These are phyloP conservation scores for Akebia trifoliata DNA, from an alignment of 164 flowering plant genomes.

Conservation along the genomic window DNA sequence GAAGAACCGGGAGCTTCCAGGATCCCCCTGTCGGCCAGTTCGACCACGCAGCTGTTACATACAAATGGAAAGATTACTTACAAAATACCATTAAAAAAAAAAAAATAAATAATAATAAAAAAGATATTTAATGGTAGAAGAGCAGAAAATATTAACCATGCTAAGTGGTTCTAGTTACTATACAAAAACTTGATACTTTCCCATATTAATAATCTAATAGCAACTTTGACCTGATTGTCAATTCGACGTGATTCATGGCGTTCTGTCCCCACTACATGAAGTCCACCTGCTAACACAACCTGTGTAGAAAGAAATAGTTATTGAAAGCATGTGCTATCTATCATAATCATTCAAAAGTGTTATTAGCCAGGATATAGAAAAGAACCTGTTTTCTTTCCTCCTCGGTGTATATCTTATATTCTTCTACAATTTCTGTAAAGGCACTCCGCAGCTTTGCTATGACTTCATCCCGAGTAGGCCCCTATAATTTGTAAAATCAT, in stretches of 20 bases:
- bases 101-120: neutral
- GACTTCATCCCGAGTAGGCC: constrained; percentile 83
- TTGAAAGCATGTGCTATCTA: constrained; percentile 1
- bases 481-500: constrained; percentile 38
- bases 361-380: constrained; percentile 1
- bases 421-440: constrained; percentile 58
- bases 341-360: constrained; percentile 1
- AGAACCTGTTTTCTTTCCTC: constrained; percentile 82
- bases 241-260: constrained; percentile 98
- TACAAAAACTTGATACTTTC: neutral
- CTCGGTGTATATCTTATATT: constrained; percentile 72
- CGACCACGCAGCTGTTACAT: constrained; percentile 81
- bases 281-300: constrained; percentile 96
- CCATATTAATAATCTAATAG: constrained; percentile 1
- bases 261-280: constrained; percentile 97
- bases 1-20: constrained; percentile 96
- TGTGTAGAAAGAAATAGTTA: constrained; percentile 20
- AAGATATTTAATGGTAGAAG: neutral
- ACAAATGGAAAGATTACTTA: constrained; percentile 1
- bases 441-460: constrained; percentile 72
- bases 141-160: neutral
- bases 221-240: constrained; percentile 82
- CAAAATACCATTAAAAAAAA: neutral
- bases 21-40: constrained; percentile 98
- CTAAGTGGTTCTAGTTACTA: neutral